Evolutionary conservation across 352 stramenopile genomes (phyloP), one percentile per base, ranked within the genome.

Genomic region (Pythium sukuiense): DNA sequence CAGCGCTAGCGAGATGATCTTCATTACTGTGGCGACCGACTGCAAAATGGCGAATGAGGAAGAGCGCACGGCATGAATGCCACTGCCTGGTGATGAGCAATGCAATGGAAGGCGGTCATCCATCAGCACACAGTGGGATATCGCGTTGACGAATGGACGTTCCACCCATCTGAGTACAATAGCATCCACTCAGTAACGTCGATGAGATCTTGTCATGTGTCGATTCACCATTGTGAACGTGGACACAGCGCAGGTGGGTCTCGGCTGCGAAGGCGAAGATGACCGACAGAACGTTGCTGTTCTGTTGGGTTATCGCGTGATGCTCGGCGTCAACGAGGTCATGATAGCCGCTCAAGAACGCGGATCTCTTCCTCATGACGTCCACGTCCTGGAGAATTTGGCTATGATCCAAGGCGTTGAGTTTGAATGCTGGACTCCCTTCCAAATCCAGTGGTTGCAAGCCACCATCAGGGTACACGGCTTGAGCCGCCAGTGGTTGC

Each of bases 171-270:
- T 41, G 35, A 41, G 35, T 41, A 41, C 35, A 41, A 3, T 41
- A 9, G 35, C 2, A 11, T 41, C 83, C 32, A 35, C 32, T 35
- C 32, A 35, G 32, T 8, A 8, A 35, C 32, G 32, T 35, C 32
- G 8, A 35, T 35, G 32, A 35, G 32, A 35, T 8, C 32, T 8
- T 35, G 32, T 35, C 32, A 35, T 35, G 3, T 35, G 32, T 35
- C 32, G 32, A 35, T 8, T n/a, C n/a, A n/a, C n/a, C n/a, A n/a
- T n/a, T n/a, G n/a, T 41, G 35, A 41, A 41, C 11, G 11, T 41
- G 35, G 14, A 41, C 35, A 41, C 6, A 41, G 8, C 35, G 35
- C 6, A 2, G 5, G 35, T 41, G 35, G 11, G 35, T 41, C 35
- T 41, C 35, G 14, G 35, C 8, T 13, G 35, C 35, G 35, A 41